Evolutionary conservation across 345 rosid genomes (phyloP).

Genomic region (Hibiscus mutabilis): DNA sequence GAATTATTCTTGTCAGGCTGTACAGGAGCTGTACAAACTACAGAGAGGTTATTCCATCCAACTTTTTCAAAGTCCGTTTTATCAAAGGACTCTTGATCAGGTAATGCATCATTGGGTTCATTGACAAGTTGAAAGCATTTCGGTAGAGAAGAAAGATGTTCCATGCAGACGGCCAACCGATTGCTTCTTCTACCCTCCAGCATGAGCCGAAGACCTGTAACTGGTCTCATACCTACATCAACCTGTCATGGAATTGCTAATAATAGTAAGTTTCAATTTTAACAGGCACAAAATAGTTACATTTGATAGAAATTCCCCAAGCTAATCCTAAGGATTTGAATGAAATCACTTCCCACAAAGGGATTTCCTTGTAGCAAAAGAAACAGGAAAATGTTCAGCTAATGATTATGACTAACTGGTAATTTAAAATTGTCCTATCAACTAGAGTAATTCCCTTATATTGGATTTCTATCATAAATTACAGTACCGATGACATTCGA

Average conservation of each 20-base stretch:
- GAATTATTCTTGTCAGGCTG: conserved; percentile 69
- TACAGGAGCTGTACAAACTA: conserved; percentile 81
- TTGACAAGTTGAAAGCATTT: conserved; percentile 64
- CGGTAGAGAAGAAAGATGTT: conserved; percentile 92
- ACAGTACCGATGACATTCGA: too few species aligned
- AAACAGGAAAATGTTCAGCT: neutral
- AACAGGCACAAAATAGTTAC: neutral
- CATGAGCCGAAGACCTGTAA: conserved; percentile 89
- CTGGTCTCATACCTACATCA: conserved; percentile 86
- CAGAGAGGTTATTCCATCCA: conserved; percentile 82
- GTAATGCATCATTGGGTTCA: conserved; percentile 38
- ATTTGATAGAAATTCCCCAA: too few species aligned
- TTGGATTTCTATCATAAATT: too few species aligned
- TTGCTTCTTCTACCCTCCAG: conserved; percentile 85
- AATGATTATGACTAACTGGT: too few species aligned
- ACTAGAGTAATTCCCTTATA: too few species aligned
- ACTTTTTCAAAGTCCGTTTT: conserved; percentile 34
- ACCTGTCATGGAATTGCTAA: conserved; percentile 38
- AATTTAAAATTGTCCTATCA: too few species aligned
- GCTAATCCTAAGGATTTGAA: too few species aligned
- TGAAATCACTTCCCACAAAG: neutral
- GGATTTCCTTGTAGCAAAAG: neutral
- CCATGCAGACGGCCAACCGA: conserved; percentile 73
- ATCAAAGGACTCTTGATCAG: conserved; percentile 37
- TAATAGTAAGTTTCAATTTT: neutral